These are phyloP conservation scores for Thymus mandschuricus DNA, from an alignment of 257 asterid species.

Conservation along the genomic window DNA sequence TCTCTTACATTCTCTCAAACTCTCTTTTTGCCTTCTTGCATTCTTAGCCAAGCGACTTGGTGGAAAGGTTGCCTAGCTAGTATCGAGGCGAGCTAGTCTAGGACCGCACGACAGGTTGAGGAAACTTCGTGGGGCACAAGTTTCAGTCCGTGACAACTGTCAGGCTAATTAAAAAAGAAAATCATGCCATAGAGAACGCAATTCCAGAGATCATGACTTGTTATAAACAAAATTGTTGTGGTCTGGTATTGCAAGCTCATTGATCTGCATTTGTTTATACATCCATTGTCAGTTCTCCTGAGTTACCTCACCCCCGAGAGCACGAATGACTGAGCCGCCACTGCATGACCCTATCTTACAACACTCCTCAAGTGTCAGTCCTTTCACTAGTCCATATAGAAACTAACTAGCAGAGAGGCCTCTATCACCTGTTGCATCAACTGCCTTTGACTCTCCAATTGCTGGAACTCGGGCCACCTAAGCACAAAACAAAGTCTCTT, in stretches of 20 bases:
- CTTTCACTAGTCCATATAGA: constrained; percentile 85
- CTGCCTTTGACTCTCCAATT: constrained; percentile 68
- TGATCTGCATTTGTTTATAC: constrained; percentile 75
- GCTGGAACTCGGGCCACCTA: constrained; percentile 87
- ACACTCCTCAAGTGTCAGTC: constrained; percentile 78
- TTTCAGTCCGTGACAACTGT: too few relatives aligned
- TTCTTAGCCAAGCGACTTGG: too few relatives aligned
- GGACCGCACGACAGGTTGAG: too few relatives aligned
- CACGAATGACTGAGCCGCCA: constrained; percentile 88
- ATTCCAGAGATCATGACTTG: constrained; percentile 20
- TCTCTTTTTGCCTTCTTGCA: too few relatives aligned
- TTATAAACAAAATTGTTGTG: constrained; percentile 27
- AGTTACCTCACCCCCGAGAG: constrained; percentile 92
- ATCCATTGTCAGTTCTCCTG: constrained; percentile 96
- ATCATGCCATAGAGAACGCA: constrained; percentile 7
- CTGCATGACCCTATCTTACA: constrained; percentile 89
- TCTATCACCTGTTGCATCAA: constrained; percentile 97
- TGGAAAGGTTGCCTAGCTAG: too few relatives aligned
- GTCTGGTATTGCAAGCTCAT: constrained; percentile 57
- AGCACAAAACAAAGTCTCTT: constrained; percentile 39
- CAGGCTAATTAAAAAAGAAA: constrained; percentile 37
- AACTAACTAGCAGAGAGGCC: constrained; percentile 96
- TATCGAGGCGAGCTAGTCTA: too few relatives aligned
- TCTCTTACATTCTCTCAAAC: too few relatives aligned
- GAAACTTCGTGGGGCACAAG: too few relatives aligned